Base-by-base conservation (phyloP, 805 yeast species). In the Starmerella gropengiesseri region DNA sequence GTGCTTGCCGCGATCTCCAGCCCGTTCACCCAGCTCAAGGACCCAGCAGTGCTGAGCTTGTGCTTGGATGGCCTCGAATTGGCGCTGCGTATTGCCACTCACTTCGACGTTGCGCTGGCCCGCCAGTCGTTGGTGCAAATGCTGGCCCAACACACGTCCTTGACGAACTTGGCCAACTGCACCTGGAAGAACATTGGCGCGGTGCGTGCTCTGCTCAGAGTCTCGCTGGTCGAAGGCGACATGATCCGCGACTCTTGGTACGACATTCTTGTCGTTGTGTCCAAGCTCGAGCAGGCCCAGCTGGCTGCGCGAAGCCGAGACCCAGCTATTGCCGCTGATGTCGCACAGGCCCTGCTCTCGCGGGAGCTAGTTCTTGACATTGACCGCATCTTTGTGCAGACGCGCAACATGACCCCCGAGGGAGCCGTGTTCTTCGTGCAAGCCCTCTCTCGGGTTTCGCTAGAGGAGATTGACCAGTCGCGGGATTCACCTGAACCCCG, bases 1-100 rank as follows among this genome's bases (percentile, higher is more conserved):
- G 74, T 91, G 37, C 69, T 91, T 51, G 97, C 97, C 6, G 96
- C 94, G 0, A 68, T 91, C 38, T 86, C 96, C 0, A 89, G 93
- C 3, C 94, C 95, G 5, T 86, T 87, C 66, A 85, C 81, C 57
- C 95, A 85, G 43, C 78, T 80, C 49, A 86, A 82, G 52, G 73
- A 82, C 4, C 72, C 68, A 38, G 62, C 71, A 7, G 52, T 54
- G n/a, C 47, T 60, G 19, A 25, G 20, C 11, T 18, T 39, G 11
- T 79, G 95, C 52, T 63, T 91, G 41, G 95, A 84, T 50, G 98
- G 98, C 18, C 74, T 91, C 51, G 78, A 78, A 54, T 64, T 85
- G 27, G 78, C 95, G 1, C 77, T 86, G 40, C 77, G 80, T 37
- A 81, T 93, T 43, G 74, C 97, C 1, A 77, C 95, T 48, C 71